Evolutionary conservation across 2,329 filamentous ascomycete genomes (phyloP), one percentile per base, ranked within the genome.

Genomic region (Colletotrichum karsti): DNA sequence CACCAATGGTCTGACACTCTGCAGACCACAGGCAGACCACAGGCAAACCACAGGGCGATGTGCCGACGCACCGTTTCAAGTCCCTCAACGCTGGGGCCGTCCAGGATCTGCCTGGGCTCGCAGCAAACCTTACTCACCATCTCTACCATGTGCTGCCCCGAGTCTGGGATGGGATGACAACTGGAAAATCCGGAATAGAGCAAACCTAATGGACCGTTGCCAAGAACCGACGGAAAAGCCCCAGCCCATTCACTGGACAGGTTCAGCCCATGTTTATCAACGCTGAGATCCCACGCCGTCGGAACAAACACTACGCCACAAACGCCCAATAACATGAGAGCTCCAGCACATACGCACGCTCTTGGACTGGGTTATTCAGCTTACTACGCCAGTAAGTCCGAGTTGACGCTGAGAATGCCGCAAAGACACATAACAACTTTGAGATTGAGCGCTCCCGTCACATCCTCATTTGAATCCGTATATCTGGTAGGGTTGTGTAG

Each of bases 161-260:
- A 46, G 37, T 33, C 30, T 20, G 53, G 44, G 53, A 64, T 59
- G 60, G 30, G 65, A 68, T 68, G 65, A 59, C 44, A 65, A 64
- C 65, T 20, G n/a, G n/a, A 20, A 26, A 24, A 30, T 35, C 46
- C 26, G 35, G 28, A 35, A 18, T 15, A 48, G 28, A 51, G 20
- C 18, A 33, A 66, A 35, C 39, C 57, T 41, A n/a, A n/a, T 66
- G 50, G 50, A 41, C 20, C 33, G 5, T 18, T 33, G 48, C 39
- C 46, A 44, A 61, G 39, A 54, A 12, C 37, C 33, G 22, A 62
- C 8, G 13, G 10, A 15, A 22, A 39, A 37, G 30, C n/a, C 13
- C 44, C 22, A 30, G n/a, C 26, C 30, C 20, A 18, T 59, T 48
- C 13, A 39, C 39, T 20, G 33, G 20, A 26, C 28, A 9, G 26